Base-by-base conservation (phyloP, 208 protist species). In the Acanthamoeba lenticulata region DNA sequence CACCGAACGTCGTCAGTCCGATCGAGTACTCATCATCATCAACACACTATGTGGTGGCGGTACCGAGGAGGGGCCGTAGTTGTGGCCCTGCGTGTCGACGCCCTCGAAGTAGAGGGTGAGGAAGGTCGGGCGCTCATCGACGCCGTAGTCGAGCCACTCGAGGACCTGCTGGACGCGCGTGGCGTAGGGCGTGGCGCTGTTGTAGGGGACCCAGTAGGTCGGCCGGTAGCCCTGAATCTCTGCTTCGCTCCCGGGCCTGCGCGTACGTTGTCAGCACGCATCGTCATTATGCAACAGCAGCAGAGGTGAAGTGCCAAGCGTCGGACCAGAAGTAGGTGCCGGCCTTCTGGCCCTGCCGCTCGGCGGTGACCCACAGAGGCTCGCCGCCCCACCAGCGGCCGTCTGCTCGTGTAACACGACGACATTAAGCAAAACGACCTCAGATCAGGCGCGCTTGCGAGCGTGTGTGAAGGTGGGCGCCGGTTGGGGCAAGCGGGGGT, bases 351-450 rank as follows among this genome's bases (percentile, higher is more conserved):
- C 65, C 65, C 38, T 93, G 90, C 69, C 45, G 79, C 65, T 93
- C 90, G 4, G 90, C 90, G 7, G 90, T 93, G 19, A 93, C 65
- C 90, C 90, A 93, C 13, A 94, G 21, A 2, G 91, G 91, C 27
- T 94, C 91, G 19, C 74, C 91, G 55, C 77, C 91, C 69, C 72
- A 94, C 91, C 91, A 94, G 9, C 77, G 19, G 13, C 69, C 91
- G 19, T 94, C 57, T 93, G 32, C 2, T 29, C 15, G 15, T 19
- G 45, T n/a, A n/a, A n/a, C n/a, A n/a, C n/a, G n/a, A n/a, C 45
- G 45, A 5, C 9, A 52, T 52, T 52, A 5, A 52, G 45, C 15
- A 15, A 52, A 52, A 52, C 45, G 45, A 52, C 45, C 5, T 15
- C 45, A 52, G 5, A 60, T 27, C 21, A 60, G 52, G 52, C 52